Evolutionary conservation across 2,329 filamentous ascomycete species (phyloP).

Genomic region (Arthrobotrys musiformis): DNA sequence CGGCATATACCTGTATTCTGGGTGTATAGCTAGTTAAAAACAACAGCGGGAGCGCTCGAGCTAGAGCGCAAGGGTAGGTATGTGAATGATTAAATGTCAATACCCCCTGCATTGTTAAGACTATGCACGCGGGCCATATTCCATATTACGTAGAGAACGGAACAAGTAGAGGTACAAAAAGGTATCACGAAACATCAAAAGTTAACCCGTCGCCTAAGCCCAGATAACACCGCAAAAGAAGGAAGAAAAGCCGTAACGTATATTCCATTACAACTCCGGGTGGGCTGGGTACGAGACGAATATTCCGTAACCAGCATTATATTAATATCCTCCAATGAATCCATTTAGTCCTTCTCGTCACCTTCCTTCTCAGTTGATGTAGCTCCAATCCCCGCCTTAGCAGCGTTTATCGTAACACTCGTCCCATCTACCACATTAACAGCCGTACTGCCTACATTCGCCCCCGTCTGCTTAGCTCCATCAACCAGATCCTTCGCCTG

Average conservation of each 20-base stretch:
- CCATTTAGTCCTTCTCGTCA: neutral
- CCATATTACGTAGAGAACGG: neutral
- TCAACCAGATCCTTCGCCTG: slow-evolving; percentile 57
- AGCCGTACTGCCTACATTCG: slow-evolving; percentile 46
- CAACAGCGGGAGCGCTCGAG: too few species aligned
- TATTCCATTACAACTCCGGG: too few species aligned
- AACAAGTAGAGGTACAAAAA: neutral
- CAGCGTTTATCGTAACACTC: slow-evolving; percentile 55
- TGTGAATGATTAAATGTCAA: neutral
- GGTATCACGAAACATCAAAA: slow-evolving; percentile 17
- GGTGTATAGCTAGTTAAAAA: too few species aligned
- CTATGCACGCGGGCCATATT: neutral
- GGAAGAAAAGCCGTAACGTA: too few species aligned
- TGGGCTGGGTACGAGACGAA: too few species aligned
- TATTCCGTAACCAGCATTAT: too few species aligned
- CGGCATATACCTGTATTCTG: too few species aligned
- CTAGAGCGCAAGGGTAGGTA: too few species aligned
- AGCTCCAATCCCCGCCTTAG: slow-evolving; percentile 53
- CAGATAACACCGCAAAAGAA: neutral
- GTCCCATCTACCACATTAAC: slow-evolving; percentile 51
- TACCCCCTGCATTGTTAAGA: neutral
- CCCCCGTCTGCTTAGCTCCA: slow-evolving; percentile 29
- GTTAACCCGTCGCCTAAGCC: neutral
- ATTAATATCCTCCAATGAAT: too few species aligned
- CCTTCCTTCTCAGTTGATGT: slow-evolving; percentile 14